Evolutionary conservation across 2,329 filamentous ascomycete species (phyloP).

Genomic region (Fusarium luffae): DNA sequence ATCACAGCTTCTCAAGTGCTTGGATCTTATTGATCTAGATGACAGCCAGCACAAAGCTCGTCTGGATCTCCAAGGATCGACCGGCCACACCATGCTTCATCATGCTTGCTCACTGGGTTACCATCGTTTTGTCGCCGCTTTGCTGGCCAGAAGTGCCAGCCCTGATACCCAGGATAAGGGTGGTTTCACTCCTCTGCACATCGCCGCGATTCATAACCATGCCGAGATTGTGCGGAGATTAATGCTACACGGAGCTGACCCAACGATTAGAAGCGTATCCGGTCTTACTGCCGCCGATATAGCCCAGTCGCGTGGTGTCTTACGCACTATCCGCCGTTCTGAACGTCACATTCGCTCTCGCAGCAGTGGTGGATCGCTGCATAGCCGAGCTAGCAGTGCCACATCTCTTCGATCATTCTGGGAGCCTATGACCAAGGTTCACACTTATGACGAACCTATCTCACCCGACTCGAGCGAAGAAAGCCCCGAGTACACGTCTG

Average conservation of each 20-base stretch:
- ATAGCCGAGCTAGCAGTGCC: constrained; percentile 73
- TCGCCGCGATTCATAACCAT: constrained; percentile 81
- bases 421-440: constrained; percentile 61
- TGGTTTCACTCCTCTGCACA: constrained; percentile 84
- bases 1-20: constrained; percentile 73
- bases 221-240: constrained; percentile 80
- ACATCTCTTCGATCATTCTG: constrained; percentile 75
- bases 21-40: constrained; percentile 84
- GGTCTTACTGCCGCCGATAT: constrained; percentile 79
- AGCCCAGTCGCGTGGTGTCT: constrained; percentile 71
- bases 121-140: constrained; percentile 78
- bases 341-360: constrained; percentile 73
- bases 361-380: constrained; percentile 72
- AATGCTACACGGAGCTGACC: constrained; percentile 78
- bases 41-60: constrained; percentile 75
- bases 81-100: constrained; percentile 84
- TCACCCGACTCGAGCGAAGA: constrained; percentile 57
- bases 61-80: constrained; percentile 72
- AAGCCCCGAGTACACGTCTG: constrained; percentile 59
- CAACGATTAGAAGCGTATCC: constrained; percentile 74
- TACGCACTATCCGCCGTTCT: constrained; percentile 70
- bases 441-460: constrained; percentile 51
- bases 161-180: constrained; percentile 79
- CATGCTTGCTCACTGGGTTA: constrained; percentile 80
- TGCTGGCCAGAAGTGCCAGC: constrained; percentile 82